Base-by-base conservation (phyloP, 2,329 filamentous ascomycete genomes). In the Ophiostoma sp. region DNA sequence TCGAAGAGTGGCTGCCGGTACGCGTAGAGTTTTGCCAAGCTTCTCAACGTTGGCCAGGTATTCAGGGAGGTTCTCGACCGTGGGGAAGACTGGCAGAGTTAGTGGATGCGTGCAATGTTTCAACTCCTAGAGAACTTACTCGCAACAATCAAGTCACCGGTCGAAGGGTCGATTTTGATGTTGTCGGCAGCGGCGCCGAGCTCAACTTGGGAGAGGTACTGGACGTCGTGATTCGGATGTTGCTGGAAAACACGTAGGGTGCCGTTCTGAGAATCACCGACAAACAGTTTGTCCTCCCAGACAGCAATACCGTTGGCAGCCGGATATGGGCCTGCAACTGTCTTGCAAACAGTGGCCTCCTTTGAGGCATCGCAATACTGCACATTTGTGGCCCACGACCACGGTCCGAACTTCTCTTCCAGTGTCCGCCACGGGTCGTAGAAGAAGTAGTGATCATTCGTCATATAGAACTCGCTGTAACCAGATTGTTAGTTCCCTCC, bases 381-480 rank as follows among this genome's bases (percentile, higher is more conserved):
- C 8, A 64, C 48, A 31, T 57, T 45, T 3, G 71, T 72, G 15
- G 71, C 71, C 71, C 71, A 72, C 1, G 71, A 42, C 71, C 71
- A 72, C 19, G 71, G 71, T 12, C 71, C 71, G 17, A 72, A 69
- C 25, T 22, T 42, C n/a, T 69, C 61, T 33, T 72, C 71, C 8
- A 72, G 71, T 1, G 11, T 31, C 9, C 71, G 71, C 59, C 39
- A 36, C 1, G 50, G 42, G 11, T 39, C 71, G 48, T n/a, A n/a
- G 12, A 57, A 33, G 22, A 72, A 72, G 64, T 72, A 72, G 71
- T 72, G 63, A 36, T 72, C 71, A 17, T 72, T 72, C 15, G 71
- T 69, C 9, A 72, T 3, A 22, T 69, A 72, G 25, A 72, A 72
- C 11, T 55, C 50, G 5, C 68, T 70, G 19, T 3, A 12, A n/a